Base-by-base conservation (phyloP, 2,329 filamentous ascomycete species). In the Fusarium phyllophilum region DNA sequence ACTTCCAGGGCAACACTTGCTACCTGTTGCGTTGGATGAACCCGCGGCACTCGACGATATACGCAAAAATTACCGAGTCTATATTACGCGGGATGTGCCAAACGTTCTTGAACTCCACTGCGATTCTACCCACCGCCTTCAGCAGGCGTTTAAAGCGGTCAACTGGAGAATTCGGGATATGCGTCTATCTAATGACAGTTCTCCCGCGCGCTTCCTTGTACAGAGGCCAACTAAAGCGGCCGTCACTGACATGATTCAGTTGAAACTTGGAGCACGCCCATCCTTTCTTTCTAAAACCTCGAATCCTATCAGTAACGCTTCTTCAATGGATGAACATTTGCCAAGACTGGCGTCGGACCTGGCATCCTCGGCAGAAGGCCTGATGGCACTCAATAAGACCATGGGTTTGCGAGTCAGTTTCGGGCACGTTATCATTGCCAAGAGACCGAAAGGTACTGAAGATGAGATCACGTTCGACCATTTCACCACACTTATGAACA, bases 111-210 rank as follows among this genome's bases (percentile, higher is more conserved):
- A 78, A 11, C 68, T 83, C 31, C 65, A 58, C 45, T 73, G 79
- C 29, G 68, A 75, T 9, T 70, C 70, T 7, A 73, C 78, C 26
- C n/a, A 52, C 10, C 62, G 70, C 8, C 68, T 84, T 11, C 78
- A 76, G 29, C 48, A 79, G 33, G 81, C 78, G 14, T 44, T 82
- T 1, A 33, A 65, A 9, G 79, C 76, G 2, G 62, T 82, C 13
- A 82, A 82, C 62, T 78, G 75, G 77, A 63, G 52, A 11, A 75
- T 84, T 18, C 77, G 81, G 20, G 78, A 83, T n/a, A 74, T 82
- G 71, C 77, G 81, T 10, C 61, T 80, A 8, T 77, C 74, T 4
- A 78, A 76, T 9, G 74, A 80, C 20, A 70, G 76, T 26, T 55
- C 74, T 12, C 66, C 73, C 6, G 66, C 72, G 11, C 74, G 68